phyloP scores from a whole-genome alignment of 2,329 filamentous ascomycete species.

The Falciphora oryzae region DNA sequence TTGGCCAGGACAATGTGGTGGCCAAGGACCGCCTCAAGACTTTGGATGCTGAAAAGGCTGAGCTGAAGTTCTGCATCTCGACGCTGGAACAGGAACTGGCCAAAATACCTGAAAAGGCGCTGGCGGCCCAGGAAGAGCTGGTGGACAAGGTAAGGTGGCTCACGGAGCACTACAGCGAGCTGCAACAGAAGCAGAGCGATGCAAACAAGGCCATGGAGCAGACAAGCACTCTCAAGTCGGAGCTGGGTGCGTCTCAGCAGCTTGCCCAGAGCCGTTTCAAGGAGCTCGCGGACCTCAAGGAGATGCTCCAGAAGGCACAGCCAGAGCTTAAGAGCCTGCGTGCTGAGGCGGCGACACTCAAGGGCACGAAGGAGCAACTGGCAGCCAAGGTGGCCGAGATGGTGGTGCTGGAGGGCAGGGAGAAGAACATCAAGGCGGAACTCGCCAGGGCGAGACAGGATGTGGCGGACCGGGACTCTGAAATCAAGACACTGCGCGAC shows the following conservation, averaged over 20 bases:
- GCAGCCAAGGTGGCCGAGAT: conserved; percentile 53
- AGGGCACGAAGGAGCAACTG: conserved; percentile 70
- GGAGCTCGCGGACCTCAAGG: conserved; percentile 74
- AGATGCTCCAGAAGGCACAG: conserved; percentile 77
- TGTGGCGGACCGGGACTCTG: conserved; percentile 66
- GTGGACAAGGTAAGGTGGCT: conserved; percentile 53
- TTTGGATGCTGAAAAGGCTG: conserved; percentile 62
- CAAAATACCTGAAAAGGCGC: conserved; percentile 3
- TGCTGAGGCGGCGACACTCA: conserved; percentile 69
- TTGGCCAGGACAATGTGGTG: conserved; percentile 79
- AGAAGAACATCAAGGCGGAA: conserved; percentile 76
- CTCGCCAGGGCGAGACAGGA: conserved; percentile 64
- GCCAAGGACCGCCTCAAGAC: conserved; percentile 72
- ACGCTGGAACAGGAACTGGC: conserved; percentile 67
- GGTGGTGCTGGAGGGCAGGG: conserved; percentile 70
- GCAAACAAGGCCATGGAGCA: conserved; percentile 1
- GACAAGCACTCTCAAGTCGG: conserved; percentile 65
- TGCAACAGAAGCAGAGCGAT: conserved; percentile 52
- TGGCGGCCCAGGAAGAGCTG: conserved; percentile 30
- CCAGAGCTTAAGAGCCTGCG: conserved; percentile 76
- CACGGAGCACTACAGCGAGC: conserved; percentile 54
- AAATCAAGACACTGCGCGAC: conserved; percentile 72
- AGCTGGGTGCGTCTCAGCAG: conserved; percentile 79
- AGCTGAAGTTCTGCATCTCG: conserved; percentile 57
- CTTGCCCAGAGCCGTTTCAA: conserved; percentile 84